These are phyloP conservation scores for Fusarium sp. DNA, from an alignment of 2,329 filamentous ascomycete species.

Conservation along the genomic window DNA sequence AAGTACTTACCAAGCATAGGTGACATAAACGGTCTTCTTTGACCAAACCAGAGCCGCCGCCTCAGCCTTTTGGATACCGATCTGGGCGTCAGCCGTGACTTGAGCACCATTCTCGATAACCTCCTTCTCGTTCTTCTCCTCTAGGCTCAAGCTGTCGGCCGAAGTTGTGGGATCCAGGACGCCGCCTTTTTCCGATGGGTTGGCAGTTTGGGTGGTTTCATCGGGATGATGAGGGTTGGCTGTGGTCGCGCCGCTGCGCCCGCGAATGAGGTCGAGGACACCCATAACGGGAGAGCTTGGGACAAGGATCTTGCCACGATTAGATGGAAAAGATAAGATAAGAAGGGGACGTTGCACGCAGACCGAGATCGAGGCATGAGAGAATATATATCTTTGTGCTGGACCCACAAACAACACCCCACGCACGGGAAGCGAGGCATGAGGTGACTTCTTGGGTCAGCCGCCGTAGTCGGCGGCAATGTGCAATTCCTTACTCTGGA, in stretches of 20 bases:
- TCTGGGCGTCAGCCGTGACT: constrained; percentile 16
- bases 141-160: neutral
- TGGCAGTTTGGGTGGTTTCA: constrained; percentile 2
- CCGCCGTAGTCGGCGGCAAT: constrained; percentile 1
- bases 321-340: constrained; percentile 21
- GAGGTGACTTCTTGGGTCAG: constrained; percentile 9
- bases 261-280: constrained; percentile 14
- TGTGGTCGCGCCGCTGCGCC: neutral
- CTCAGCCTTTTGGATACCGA: constrained; percentile 54
- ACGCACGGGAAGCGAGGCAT: neutral
- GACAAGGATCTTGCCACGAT: neutral
- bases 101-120: constrained; percentile 7
- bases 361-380: neutral
- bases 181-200: neutral
- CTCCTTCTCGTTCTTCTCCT: constrained; percentile 17
- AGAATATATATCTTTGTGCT: constrained; percentile 2
- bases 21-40: constrained; percentile 30
- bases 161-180: neutral
- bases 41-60: constrained; percentile 56
- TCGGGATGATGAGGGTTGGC: neutral
- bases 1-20: constrained; percentile 30
- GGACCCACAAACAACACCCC: constrained; percentile 8
- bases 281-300: neutral
- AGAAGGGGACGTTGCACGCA: neutral
- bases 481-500: neutral